Evolutionary conservation across 805 yeast species (phyloP), one percentile per base, ranked within the genome.

Genomic region (Danielia reshetovae): DNA sequence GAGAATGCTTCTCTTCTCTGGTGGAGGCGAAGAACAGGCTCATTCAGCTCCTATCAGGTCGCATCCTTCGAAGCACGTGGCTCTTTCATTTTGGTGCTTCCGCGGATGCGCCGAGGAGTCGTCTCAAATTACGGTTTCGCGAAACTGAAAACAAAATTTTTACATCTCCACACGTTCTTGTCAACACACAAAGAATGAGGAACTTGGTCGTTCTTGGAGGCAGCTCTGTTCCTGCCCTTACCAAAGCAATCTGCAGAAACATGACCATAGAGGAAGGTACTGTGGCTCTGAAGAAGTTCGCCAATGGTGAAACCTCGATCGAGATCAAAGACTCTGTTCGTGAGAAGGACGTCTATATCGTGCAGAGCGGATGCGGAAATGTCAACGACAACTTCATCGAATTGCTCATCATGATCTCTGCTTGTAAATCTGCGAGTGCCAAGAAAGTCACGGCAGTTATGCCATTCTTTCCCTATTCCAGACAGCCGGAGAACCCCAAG

Each of bases 291-390:
- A 76, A 76, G 40, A 81, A 81, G 54, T 67, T 67, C 40, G 81
- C 90, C 41, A 93, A 93, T 55, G 99, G 98, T 35, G 99, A 93
- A 55, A 89, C 96, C 4, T 80, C 90, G 18, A 86, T 93, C 39
- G 83, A 81, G 37, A 77, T 93, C 36, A 72, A 74, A 35, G 95
- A 88, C 51, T 84, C 95, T 9, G 97, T 93, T 16, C 74, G 99
- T 54, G 97, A 89, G 46, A 93, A 93, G 60, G 97, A 93, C 57
- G 97, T 93, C 5, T 93, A 83, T 53, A 88, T 88, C 28, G 72
- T 89, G 32, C 96, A 88, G 59, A 73, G 81, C 25, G 95, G 95
- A 7, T 81, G 89, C 48, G 95, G 95, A 7, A 77, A 81, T 50
- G 95, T 87, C 28, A 89, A 88, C 55, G 96, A 88, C 59, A 79